Percentiles rank a stretch among this genome's conserved stretches.
Conservation (phyloP, 106 monocot genomes). For the Dendrobium officinale region DNA sequence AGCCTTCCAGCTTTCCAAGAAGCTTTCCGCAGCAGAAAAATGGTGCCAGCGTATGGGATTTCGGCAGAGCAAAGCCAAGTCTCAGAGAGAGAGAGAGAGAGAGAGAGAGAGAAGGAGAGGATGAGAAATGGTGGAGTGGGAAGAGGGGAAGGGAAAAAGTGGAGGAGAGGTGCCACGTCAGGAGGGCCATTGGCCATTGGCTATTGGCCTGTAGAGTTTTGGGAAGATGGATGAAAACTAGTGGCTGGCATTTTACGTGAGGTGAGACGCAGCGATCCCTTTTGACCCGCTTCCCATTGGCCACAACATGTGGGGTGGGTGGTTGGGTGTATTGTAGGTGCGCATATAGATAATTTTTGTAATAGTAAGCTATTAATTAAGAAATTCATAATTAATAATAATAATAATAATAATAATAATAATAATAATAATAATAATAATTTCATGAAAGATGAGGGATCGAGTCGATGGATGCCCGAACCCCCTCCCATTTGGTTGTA, state of each 20-base stretch:
- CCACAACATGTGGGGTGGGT: neutral
- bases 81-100: neutral
- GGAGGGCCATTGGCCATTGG: neutral
- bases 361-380: no score
- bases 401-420: no score
- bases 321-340: no score
- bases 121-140: neutral
- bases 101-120: neutral
- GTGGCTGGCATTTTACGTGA: neutral
- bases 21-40: neutral
- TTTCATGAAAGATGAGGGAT: no score
- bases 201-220: neutral
- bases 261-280: neutral
- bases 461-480: no score
- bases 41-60: neutral
- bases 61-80: neutral
- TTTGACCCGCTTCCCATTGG: neutral
- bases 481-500: no score
- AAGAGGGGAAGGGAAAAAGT: no score
- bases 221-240: neutral
- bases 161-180: neutral
- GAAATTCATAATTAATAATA: no score
- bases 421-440: no score
- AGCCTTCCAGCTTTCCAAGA: neutral
- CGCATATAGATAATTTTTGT: no score